Base-by-base conservation (phyloP, 345 rosid species). In the Erodium maritimum region DNA sequence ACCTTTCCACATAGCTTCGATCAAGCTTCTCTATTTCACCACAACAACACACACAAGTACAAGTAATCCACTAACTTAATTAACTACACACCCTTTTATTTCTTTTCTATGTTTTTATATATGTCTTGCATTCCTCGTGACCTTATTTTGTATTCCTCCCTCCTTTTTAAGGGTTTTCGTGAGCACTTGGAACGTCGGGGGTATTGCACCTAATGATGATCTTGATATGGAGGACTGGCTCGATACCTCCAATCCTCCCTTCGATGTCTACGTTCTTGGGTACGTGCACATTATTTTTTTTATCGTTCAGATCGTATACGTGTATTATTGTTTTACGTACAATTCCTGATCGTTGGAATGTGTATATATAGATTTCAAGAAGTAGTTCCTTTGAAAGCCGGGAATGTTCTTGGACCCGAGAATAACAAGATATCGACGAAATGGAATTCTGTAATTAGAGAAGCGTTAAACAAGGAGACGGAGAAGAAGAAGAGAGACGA, bases 141-240 rank as follows among this genome's bases (percentile, higher is more conserved):
- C n/a, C n/a, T n/a, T n/a, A n/a, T 29, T 29, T 29, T 29, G 37
- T 29, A 29, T n/a, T 56, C 1, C 60, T 57, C 0, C 9, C 34
- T 25, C 11, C 19, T 20, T 33, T 0, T 50, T 1, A 57, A 90
- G 95, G 76, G 67, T 85, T 51, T 83, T 85, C 56, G 89, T 78
- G 34, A 80, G 94, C 61, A 83, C 97, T 48, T 87, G 97, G 95
- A 90, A 90, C 66, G 95, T 85, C 23, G 97, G 91, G 8, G 97
- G 97, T 23, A 54, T 79, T 69, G 85, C 75, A 59, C 95, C 94
- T 19, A 53, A 60, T 5, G 85, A 85, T 51, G 77, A 71, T 33
- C 45, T 83, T 62, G 89, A 84, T 51, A 72, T 90, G 79, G 82
- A 76, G 54, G 94, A 83, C 60, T 74, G 86, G 77, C 57, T 87